Base-by-base conservation (phyloP, 192 early-diverging fungal genomes). In the Dimargaris cristalligena region DNA sequence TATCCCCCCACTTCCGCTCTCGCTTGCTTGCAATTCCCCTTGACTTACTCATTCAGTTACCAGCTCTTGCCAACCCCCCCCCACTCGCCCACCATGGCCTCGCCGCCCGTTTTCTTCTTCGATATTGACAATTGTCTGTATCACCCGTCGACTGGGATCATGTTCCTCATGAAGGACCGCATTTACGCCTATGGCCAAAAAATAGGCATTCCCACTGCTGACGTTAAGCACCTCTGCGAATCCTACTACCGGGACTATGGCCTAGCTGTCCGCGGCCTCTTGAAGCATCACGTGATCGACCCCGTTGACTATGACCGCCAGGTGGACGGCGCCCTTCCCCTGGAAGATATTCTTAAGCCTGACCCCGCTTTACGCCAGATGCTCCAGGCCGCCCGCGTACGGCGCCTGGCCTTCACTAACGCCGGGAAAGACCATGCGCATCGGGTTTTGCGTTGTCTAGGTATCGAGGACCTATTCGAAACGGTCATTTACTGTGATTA, bases 51-150 rank as follows among this genome's bases (percentile, higher is more conserved):
- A n/a, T n/a, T n/a, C n/a, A n/a, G n/a, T n/a, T n/a, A n/a, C 50
- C 50, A 26, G 28, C 23, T 23, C 28, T n/a, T 9, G 8, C 23
- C 23, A 52, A 16, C 26, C 23, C 2, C 2, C 23, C 16, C 30
- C 26, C 50, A 18, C 50, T 26, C 23, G 22, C 30, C 25, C 4
- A 26, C 23, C 50, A 52, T 52, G 50, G 4, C 23, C 4, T 30
- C 50, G 14, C 46, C n/a, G 25, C 54, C 54, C 2, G 72, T 87
- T 44, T 82, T 87, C 56, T 87, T 85, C 70, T 85, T 87, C 61
- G 88, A 90, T 59, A 84, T 85, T 38, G 88, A 90, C 67, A 87
- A 90, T 65, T 85, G 83, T 59, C 75, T 86, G 10, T 87, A 87
- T 54, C 66, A 71, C 55, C 72, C 73, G 44, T 50, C 71, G 16